phyloP scores from a whole-genome alignment of 805 yeast species.

The Spathaspora hagerdaliae region DNA sequence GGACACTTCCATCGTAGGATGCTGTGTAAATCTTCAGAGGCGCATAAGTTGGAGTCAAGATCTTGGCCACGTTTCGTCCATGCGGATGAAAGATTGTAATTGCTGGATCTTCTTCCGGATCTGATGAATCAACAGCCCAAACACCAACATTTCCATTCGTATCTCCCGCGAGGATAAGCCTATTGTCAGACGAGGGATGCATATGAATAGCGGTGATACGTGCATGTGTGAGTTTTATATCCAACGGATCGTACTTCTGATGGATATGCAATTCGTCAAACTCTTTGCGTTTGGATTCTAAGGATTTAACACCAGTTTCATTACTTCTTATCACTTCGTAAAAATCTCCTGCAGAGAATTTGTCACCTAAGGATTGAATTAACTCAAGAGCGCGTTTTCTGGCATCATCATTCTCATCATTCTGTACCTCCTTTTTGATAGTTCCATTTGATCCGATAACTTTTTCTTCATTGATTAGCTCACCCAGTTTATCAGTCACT shows the following conservation, averaged over 20 bases:
- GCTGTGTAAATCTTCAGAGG: conserved; percentile 59
- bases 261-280: conserved; percentile 50
- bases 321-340: conserved; percentile 45
- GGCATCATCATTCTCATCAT: conserved; percentile 4
- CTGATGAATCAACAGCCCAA: conserved; percentile 67
- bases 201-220: conserved; percentile 71
- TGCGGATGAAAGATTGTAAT: conserved; percentile 70
- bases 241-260: conserved; percentile 60
- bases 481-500: conserved; percentile 37
- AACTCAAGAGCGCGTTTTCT: conserved; percentile 14
- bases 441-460: conserved; percentile 13
- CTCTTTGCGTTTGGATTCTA: conserved; percentile 49
- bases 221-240: conserved; percentile 64
- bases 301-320: conserved; percentile 31
- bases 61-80: conserved; percentile 65
- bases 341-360: conserved; percentile 68
- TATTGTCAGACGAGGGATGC: conserved; percentile 66
- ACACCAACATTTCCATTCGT: conserved; percentile 82
- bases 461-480: conserved; percentile 25
- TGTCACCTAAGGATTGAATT: conserved; percentile 40
- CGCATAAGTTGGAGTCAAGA: conserved; percentile 48
- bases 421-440: conserved; percentile 10
- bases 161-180: conserved; percentile 81
- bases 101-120: conserved; percentile 39
- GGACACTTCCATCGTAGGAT: conserved; percentile 85